Conservation (phyloP, 1,284 basidiomycete genomes). For the Tetrapyrgos nigripes region DNA sequence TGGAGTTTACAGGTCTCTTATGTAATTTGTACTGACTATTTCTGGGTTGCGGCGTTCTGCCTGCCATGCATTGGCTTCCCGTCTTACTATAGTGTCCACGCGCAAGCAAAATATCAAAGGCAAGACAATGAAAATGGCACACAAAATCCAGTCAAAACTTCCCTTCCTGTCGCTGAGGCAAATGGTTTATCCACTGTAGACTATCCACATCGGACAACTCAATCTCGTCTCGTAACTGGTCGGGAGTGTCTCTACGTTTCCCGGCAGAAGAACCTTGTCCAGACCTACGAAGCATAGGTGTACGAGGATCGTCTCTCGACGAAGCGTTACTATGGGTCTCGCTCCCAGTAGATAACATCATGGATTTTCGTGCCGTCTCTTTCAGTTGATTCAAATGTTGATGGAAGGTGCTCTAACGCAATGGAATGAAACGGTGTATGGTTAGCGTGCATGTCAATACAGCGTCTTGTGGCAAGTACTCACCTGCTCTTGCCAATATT, state of each 20-base stretch:
- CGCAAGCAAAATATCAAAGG: too few relatives aligned
- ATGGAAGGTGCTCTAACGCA: conserved; percentile 75
- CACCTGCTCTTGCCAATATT: conserved; percentile 90
- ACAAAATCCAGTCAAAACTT: conserved; percentile 28
- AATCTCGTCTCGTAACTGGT: too few relatives aligned
- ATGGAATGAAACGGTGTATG: conserved; percentile 1
- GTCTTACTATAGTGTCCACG: too few relatives aligned
- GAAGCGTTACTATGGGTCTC: conserved; percentile 54
- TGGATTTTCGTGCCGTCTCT: conserved; percentile 69
- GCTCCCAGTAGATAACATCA: conserved; percentile 57
- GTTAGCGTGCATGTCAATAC: background rate
- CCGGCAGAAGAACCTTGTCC: conserved; percentile 42
- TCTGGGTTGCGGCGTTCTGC: too few relatives aligned
- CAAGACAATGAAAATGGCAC: too few relatives aligned
- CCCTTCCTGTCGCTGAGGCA: conserved; percentile 26
- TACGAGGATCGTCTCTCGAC: conserved; percentile 63
- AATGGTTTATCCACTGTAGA: conserved; percentile 41
- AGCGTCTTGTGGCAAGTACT: conserved; percentile 20
- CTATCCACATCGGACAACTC: conserved; percentile 53
- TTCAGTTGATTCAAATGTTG: conserved; percentile 81
- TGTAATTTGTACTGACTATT: background rate
- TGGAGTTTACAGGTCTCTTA: background rate
- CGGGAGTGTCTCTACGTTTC: conserved; percentile 65
- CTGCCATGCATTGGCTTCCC: too few relatives aligned
- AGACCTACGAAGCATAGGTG: conserved; percentile 48